A percentile compares a stretch with the other conserved stretches of the same genome.
Evolutionary conservation across 257 asterid species (phyloP).

Genomic region (Solanum ahanhuiri): DNA sequence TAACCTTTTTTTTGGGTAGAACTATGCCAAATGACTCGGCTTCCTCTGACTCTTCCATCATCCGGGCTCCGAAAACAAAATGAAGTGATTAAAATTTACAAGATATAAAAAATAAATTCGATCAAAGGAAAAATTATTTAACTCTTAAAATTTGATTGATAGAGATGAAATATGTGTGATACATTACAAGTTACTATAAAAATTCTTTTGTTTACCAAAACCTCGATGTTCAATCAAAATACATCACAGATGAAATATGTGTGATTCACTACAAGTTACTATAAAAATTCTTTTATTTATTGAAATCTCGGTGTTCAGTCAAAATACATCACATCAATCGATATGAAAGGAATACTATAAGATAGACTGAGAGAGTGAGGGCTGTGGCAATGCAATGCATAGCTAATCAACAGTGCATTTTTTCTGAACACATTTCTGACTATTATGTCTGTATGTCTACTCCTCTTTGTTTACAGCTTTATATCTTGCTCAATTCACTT

Average conservation of each 20-base stretch:
- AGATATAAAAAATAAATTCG: too few species aligned
- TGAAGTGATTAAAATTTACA: neutral
- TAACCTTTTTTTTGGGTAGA: neutral
- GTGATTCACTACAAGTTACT: neutral
- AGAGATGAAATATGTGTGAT: neutral
- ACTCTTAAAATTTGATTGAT: neutral
- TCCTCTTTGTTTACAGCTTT: neutral
- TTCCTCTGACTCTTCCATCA: neutral
- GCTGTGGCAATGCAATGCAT: slow-evolving; percentile 6
- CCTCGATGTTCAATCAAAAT: too few species aligned
- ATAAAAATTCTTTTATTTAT: neutral
- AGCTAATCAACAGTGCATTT: slow-evolving; percentile 2
- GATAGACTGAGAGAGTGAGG: neutral
- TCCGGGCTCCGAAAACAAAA: neutral
- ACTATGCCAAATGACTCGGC: neutral
- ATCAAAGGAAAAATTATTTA: neutral
- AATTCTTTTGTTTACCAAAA: neutral
- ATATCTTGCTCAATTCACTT: slow-evolving; percentile 1
- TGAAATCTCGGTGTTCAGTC: neutral
- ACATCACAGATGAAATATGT: neutral
- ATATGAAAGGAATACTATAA: neutral
- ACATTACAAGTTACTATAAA: neutral
- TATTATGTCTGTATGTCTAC: neutral
- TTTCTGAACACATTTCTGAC: slow-evolving; percentile 4
- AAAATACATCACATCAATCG: neutral